phyloP scores from a whole-genome alignment of 805 yeast species.

The Lipomyces yamadae region DNA sequence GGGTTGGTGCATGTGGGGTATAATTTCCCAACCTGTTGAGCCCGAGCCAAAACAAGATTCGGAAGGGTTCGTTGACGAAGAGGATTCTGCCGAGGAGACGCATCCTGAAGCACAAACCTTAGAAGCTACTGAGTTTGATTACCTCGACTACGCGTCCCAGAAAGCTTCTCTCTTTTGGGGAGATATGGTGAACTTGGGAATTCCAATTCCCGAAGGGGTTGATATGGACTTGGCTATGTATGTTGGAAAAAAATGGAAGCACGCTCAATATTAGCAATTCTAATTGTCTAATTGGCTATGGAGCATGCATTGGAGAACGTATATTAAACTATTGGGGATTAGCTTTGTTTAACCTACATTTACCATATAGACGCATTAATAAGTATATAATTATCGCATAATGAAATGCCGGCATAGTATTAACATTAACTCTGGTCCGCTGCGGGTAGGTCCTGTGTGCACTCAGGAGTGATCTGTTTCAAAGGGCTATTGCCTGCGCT shows the following conservation, averaged over 20 bases:
- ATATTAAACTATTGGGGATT: not conserved
- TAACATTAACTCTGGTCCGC: no score
- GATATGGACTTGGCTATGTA: constrained; percentile 14
- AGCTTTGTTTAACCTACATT: no score
- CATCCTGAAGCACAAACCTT: constrained; percentile 45
- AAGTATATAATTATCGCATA: no score
- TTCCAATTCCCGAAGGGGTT: constrained; percentile 42
- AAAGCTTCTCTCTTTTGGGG: constrained; percentile 76
- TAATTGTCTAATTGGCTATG: not conserved
- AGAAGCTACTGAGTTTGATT: constrained; percentile 73
- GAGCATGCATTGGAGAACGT: not conserved
- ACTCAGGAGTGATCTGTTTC: no score
- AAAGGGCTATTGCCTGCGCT: no score
- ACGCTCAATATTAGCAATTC: not conserved
- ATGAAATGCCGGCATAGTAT: no score
- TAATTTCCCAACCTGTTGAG: constrained; percentile 65
- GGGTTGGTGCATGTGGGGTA: constrained; percentile 91
- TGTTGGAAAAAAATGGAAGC: constrained; percentile 13
- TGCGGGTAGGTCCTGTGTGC: no score
- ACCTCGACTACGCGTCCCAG: constrained; percentile 72
- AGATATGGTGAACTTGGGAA: constrained; percentile 67
- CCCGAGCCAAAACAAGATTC: constrained; percentile 38
- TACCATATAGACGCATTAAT: no score
- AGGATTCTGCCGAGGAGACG: constrained; percentile 40
- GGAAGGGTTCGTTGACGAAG: constrained; percentile 37